These are phyloP conservation scores for Gossypium turneri DNA, from an alignment of 345 rosid species.

Conservation along the genomic window DNA sequence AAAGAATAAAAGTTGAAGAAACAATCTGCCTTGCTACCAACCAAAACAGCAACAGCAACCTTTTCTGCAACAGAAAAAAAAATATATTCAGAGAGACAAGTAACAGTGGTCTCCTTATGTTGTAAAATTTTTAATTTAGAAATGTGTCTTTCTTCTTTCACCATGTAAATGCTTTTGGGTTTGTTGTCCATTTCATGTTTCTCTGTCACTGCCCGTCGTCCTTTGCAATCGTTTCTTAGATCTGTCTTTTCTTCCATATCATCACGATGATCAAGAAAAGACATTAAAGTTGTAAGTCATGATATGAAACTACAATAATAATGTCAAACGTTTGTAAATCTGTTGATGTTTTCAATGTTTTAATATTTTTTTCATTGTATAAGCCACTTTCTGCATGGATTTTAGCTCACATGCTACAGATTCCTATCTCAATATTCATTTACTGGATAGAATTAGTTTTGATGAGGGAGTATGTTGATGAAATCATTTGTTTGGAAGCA, in stretches of 20 bases:
- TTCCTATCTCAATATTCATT: constrained; percentile 18
- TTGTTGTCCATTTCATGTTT: neutral
- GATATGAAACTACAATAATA: neutral
- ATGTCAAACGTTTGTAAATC: constrained; percentile 15
- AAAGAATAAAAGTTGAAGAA: neutral
- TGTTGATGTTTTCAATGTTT: neutral
- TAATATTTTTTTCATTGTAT: neutral
- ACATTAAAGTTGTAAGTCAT: neutral
- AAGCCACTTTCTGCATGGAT: constrained; percentile 33
- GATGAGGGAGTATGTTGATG: neutral
- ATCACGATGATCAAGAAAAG: constrained; percentile 20
- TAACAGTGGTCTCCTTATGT: constrained; percentile 10
- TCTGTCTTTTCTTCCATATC: constrained; percentile 13
- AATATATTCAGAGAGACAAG: neutral
- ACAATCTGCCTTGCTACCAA: neutral
- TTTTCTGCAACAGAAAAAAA: neutral
- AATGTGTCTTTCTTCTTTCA: neutral
- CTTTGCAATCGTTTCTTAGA: constrained; percentile 6
- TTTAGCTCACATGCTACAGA: constrained; percentile 32
- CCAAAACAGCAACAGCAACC: neutral
- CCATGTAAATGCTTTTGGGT: constrained; percentile 10
- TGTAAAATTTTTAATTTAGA: neutral
- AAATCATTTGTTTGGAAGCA: constrained; percentile 24
- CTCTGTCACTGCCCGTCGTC: neutral
- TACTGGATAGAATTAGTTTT: neutral